Conservation (phyloP, 768 basidiomycete species). For the Exidia glandulosa region DNA sequence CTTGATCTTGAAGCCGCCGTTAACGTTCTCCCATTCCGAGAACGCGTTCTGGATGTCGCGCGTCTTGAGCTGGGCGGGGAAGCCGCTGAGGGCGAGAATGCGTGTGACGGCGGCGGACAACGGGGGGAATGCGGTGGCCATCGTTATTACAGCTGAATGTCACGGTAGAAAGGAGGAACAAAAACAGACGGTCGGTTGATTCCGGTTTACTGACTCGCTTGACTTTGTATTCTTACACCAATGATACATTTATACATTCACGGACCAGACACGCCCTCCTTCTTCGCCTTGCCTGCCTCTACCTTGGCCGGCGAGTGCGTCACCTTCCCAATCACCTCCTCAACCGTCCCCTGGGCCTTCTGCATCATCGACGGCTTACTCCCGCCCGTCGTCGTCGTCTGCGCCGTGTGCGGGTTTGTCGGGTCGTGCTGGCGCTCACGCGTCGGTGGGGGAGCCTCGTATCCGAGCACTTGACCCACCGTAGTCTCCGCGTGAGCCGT, state of each 20-base stretch:
- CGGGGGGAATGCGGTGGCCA: constrained; percentile 65
- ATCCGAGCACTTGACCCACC: background rate
- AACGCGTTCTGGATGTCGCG: constrained; percentile 91
- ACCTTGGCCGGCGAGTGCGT: background rate
- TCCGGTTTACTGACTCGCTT: background rate
- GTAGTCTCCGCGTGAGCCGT: background rate
- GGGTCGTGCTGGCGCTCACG: background rate
- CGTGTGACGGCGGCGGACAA: constrained; percentile 93
- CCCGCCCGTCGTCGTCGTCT: background rate
- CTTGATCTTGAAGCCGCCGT: constrained; percentile 96
- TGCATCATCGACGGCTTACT: background rate
- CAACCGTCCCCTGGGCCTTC: background rate
- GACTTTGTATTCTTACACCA: background rate
- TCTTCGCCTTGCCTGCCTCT: background rate
- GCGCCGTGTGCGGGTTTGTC: background rate
- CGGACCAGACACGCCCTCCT: background rate
- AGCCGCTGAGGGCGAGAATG: constrained; percentile 86
- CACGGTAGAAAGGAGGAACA: background rate
- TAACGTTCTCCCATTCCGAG: constrained; percentile 72
- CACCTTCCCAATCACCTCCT: background rate
- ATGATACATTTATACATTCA: background rate
- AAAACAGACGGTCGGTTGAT: background rate
- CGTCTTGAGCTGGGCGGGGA: constrained; percentile 92
- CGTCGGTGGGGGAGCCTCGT: background rate
- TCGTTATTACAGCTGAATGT: constrained; percentile 14